Base-by-base conservation (phyloP, 306 rosid genomes). In the peach (Prunus persica) region DNA sequence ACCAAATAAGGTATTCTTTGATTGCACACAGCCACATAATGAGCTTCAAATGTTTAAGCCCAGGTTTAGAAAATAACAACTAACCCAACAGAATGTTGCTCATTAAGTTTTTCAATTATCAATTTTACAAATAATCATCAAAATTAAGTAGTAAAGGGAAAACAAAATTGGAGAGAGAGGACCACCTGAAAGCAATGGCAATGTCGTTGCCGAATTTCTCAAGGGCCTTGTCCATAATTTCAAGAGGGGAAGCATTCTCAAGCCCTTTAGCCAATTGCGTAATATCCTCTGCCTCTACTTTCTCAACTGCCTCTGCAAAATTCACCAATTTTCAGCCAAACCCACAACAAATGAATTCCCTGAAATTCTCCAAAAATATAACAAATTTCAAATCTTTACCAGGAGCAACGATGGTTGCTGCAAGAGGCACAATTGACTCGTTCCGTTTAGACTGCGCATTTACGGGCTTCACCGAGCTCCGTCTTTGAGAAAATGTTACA, bases 141-240 rank as follows among this genome's bases (percentile, higher is more conserved):
- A 27, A 25, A 45, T 49, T 20, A 32, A 61, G 38, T 25, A 11
- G 27, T 5, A 30, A 1, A 54, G 3, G 7, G 18, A 56, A 58
- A 28, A 52, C 28, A 13, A 6, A 11, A 12, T 0, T 1, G 9
- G 14, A 15, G 19, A 58, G 47, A 22, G 32, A 74, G 75, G 41
- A 43, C 28, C 64, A 89, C 98, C 97, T 93, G 91, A 91, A 93
- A 28, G 97, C 98, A 84, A 93, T 93, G 11, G 96, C 97, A 30
- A 93, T 88, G 75, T 91, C 88, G 65, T 84, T 71, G 65, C 97
- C 98, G 49, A 91, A 91, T 77, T 77, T 87, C 82, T 86, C 88
- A 16, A 93, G 93, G 51, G 97, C 98, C 66, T 51, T 86, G 30
- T 91, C 93, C 80, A 93, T 93, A 20, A 93, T 84, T 78, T 88